Base-by-base conservation (phyloP, 1,139 yeast species). In the Eremothecium gossypii region DNA sequence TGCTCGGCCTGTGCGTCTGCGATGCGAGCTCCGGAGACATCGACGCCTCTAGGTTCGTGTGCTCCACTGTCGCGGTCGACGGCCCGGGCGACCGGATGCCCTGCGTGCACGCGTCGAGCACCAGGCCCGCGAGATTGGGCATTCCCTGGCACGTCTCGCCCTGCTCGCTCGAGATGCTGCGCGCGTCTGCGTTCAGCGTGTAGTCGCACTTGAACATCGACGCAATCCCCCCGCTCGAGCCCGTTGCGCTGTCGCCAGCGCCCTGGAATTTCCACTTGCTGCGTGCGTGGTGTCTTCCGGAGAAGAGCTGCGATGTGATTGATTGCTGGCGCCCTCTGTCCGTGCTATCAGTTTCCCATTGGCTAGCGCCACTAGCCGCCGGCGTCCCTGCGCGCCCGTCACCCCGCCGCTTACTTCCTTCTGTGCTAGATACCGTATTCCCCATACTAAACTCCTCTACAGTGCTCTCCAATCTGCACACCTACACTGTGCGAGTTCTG, bases 31-130 rank as follows among this genome's bases (percentile, higher is more conserved):
- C 37, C 20, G 35, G 35, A 17, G 37, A 14, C 4, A 23, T 34
- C 27, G 37, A 34, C 4, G 51, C 51, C 11, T 49, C 54, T 36
- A 50, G 49, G 14, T 41, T 47, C 6, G 54, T 46, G 8, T 48
- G 51, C 31, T 50, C 48, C n/a, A 54, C 59, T 10, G 57, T 54
- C 3, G 59, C 51, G n/a, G 45, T 38, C 2, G 57, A 42, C 13
- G 55, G 58, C 1, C 57, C 57, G 2, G 56, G 55, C 32, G 47
- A 48, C 27, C 47, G 33, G 12, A 51, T 14, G 41, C 8, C 44
- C 40, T 8, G 50, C 45, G 4, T 44, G 40, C 27, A 40, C 35
- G 34, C 33, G 36, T 12, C 38, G 13, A 27, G 10, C 20, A 27
- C 13, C 34, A 27, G 17, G 20, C 35, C 20, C 17, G 39, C 39